Base-by-base conservation (phyloP, 1,284 basidiomycete genomes). In the Sporisorium sorghi region DNA sequence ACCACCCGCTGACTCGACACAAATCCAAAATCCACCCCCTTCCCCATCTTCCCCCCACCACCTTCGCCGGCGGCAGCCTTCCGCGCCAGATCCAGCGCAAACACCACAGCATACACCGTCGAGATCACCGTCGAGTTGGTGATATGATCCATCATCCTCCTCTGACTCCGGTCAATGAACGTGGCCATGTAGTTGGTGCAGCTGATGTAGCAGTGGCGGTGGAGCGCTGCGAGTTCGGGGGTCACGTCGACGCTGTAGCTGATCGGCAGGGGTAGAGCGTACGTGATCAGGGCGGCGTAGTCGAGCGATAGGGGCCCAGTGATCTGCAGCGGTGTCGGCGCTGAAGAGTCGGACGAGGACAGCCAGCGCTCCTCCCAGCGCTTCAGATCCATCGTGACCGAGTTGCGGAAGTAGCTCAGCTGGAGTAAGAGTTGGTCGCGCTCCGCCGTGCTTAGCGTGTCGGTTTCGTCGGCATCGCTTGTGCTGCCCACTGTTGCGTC, bases 291-390 rank as follows among this genome's bases (percentile, higher is more conserved):
- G 6, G 75, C 70, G 1, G 75, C 65, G 39, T 74, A 77, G 47
- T 74, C 51, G 24, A 77, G 57, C 8, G 56, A 62, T 6, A 77
- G 48, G 0, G 55, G 49, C 2, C 71, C 75, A 1, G 58, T 74
- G 39, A 64, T 62, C 21, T 70, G 59, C 3, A 73, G 26, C 5
- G 70, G 70, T n/a, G 58, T 61, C 0, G 70, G 51, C 9, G 47
- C 43, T 1, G 56, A 14, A 17, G 46, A 43, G 10, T 19, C 24
- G 23, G 42, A 42, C 10, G 35, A 21, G 1, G 40, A 17, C 15
- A 74, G 56, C 75, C 75, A 77, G 3, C 59, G 37, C 24, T 77
- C 75, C 39, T 73, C 57, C 75, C 75, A 77, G 12, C 75, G 52
- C 39, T 71, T 69, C 3, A 77, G 47, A 60, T 77, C 75, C 58